Conservation (phyloP, 164 flowering plant genomes). For the Chimonanthus praecox region DNA sequence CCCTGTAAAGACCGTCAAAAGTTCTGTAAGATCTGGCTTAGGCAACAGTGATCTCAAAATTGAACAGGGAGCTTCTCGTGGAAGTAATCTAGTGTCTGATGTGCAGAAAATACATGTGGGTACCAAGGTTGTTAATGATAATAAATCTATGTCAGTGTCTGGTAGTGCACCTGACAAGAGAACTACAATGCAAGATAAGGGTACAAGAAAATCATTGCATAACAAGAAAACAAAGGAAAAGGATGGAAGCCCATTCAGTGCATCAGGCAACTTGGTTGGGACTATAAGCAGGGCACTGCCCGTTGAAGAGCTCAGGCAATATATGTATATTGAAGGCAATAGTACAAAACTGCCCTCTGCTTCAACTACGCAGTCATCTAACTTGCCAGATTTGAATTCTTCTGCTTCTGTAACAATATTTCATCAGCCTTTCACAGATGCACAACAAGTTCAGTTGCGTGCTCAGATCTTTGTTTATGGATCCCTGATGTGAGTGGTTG, state of each 20-base stretch:
- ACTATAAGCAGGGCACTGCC: constrained; percentile 24
- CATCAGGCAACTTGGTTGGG: constrained; percentile 24
- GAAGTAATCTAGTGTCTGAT: constrained; percentile 25
- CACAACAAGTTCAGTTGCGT: constrained; percentile 95
- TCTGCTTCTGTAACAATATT: constrained; percentile 41
- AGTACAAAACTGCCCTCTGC: constrained; percentile 29
- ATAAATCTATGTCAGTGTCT: constrained; percentile 40
- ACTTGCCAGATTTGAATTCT: constrained; percentile 60
- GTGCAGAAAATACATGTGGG: constrained; percentile 18
- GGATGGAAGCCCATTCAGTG: constrained; percentile 23
- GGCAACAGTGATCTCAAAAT: constrained; percentile 20
- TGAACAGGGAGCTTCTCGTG: constrained; percentile 27
- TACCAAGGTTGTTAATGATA: constrained; percentile 26
- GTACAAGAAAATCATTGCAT: constrained; percentile 30
- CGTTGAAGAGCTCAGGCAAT: constrained; percentile 29
- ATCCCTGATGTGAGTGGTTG: constrained; percentile 74
- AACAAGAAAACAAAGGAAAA: constrained; percentile 26
- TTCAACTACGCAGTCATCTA: constrained; percentile 36
- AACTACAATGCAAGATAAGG: constrained; percentile 36
- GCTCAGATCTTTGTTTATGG: constrained; percentile 99
- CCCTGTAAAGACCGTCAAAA: constrained; percentile 27
- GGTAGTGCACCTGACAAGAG: constrained; percentile 39
- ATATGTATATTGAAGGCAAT: constrained; percentile 29
- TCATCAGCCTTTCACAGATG: constrained; percentile 71
- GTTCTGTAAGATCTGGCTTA: constrained; percentile 7